Base-by-base conservation (phyloP, 257 asterid genomes). In the Voacanga thouarsii region DNA sequence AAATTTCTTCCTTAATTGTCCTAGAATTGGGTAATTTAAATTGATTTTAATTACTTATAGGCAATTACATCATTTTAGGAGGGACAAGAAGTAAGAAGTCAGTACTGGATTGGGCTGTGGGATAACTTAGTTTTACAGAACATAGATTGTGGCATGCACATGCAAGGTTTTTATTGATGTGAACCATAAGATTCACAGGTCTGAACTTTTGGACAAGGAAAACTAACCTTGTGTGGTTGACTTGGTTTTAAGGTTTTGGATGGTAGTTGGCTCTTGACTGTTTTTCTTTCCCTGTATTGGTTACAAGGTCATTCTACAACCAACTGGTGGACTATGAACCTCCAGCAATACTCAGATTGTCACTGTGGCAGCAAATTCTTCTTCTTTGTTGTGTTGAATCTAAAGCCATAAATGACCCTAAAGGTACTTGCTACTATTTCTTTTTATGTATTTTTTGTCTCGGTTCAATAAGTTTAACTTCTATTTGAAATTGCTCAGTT, bases 331-430 rank as follows among this genome's bases (percentile, higher is more conserved):
- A 93, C 74, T 90, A 84, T 65, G 99, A 95, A 82, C 88, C 96
- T 77, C 97, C 99, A 6, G 92, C 98, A 63, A 91, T 95, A 75
- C 83, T 88, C 78, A 91, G 85, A 80, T 84, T 95, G 78, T 95
- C 98, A 69, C 76, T 95, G 79, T 87, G 97, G 84, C 89, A 86
- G 80, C 99, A 95, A 82, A 80, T 93, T 74, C 99, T 95, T 83
- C 88, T 82, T 75, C 84, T 93, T 56, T 88, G 93, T 82, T 95
- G 97, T 82, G 92, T 98, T 69, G 92, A 91, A 83, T 93, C 97
- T 83, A 95, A 86, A 89, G 91, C 92, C 78, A 93, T 95, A 61
- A 95, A 93, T 79, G 99, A 95, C 56, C 99, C 99, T 56, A 95
- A 82, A 90, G 96, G 98, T 93, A 72, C 76, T 81, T 73, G 30